A percentile compares a stretch with the other conserved stretches of the same genome.
Conservation (phyloP, 176 grass and related monocot species). For the Alloteropsis semialata region DNA sequence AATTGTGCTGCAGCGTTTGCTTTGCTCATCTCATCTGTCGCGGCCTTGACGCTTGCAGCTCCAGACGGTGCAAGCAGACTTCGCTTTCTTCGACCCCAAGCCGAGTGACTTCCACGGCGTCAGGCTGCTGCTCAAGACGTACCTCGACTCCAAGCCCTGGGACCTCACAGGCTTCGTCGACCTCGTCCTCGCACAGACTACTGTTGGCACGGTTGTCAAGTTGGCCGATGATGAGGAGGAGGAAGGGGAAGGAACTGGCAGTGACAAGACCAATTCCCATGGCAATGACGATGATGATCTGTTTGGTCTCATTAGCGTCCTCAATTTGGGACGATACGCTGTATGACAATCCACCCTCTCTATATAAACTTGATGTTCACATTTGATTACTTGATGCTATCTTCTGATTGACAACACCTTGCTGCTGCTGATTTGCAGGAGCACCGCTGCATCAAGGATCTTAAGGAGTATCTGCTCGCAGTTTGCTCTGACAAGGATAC, state of each 20-base stretch:
- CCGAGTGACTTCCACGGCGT: slow-evolving; percentile 69
- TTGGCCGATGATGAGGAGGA: slow-evolving; percentile 53
- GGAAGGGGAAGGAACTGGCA: slow-evolving; percentile 9
- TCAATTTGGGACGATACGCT: slow-evolving; percentile 66
- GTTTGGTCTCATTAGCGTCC: slow-evolving; percentile 68
- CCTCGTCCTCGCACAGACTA: slow-evolving; percentile 73
- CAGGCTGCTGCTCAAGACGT: slow-evolving; percentile 68
- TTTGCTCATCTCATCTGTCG: slow-evolving; percentile 4
- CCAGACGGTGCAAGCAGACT: slow-evolving; percentile 77
- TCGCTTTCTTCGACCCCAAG: slow-evolving; percentile 96
- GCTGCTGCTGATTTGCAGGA: slow-evolving; percentile 21
- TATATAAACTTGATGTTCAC: not conserved
- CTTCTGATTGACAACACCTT: not conserved
- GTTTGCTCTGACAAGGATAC: slow-evolving; percentile 46
- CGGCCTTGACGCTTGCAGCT: not conserved
- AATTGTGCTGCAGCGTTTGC: not conserved
- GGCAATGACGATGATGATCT: slow-evolving; percentile 46
- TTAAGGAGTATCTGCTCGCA: slow-evolving; percentile 60
- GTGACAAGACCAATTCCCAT: not conserved
- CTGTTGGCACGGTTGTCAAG: slow-evolving; percentile 87
- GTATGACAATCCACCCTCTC: slow-evolving; percentile 13
- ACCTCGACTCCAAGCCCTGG: slow-evolving; percentile 77
- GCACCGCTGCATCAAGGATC: slow-evolving; percentile 70
- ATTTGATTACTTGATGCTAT: not conserved
- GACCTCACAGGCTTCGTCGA: slow-evolving; percentile 88